A percentile compares a stretch with the other conserved stretches of the same genome.
phyloP scores from a whole-genome alignment of 2,329 filamentous ascomycete genomes.

The Coleophoma cylindrospora region DNA sequence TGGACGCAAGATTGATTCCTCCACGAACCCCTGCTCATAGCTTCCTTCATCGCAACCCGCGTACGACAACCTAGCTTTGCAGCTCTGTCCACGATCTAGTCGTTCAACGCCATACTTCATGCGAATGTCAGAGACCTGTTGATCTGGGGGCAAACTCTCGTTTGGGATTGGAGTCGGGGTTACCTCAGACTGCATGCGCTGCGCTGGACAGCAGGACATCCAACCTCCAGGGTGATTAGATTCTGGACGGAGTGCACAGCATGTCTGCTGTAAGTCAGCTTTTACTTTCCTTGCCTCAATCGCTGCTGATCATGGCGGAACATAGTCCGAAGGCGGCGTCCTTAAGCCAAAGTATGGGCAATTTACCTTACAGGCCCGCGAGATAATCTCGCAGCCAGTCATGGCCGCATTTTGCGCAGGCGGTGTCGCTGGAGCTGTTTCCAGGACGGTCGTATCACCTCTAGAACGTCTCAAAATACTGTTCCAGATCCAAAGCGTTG shows the following conservation, averaged over 20 bases:
- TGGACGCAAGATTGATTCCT: conserved; percentile 19
- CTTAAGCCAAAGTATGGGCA: conserved; percentile 26
- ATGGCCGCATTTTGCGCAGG: conserved; percentile 90
- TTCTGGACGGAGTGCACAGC: conserved; percentile 4
- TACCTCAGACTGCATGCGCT: conserved; percentile 12
- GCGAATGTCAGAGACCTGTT: conserved; percentile 12
- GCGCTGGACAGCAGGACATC: conserved; percentile 7
- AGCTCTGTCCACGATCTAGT: too few relatives aligned
- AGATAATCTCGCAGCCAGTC: conserved; percentile 72
- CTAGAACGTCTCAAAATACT: conserved; percentile 95
- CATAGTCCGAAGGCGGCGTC: conserved; percentile 17
- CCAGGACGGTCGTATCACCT: conserved; percentile 92
- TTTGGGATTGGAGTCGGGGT: conserved; percentile 9
- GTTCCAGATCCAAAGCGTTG: conserved; percentile 91
- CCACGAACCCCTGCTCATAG: conserved; percentile 5
- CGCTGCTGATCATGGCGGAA: conserved; percentile 4
- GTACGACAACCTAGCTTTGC: neutral
- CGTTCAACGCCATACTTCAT: neutral
- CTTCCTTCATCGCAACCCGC: neutral
- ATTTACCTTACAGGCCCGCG: conserved; percentile 27
- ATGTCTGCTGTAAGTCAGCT: conserved; percentile 25
- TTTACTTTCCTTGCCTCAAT: neutral
- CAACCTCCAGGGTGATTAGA: conserved; percentile 13
- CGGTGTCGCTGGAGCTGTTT: conserved; percentile 93
- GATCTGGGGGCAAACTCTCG: conserved; percentile 6